These are phyloP conservation scores for Heritiera littoralis DNA, from an alignment of 345 rosid species.

Conservation along the genomic window DNA sequence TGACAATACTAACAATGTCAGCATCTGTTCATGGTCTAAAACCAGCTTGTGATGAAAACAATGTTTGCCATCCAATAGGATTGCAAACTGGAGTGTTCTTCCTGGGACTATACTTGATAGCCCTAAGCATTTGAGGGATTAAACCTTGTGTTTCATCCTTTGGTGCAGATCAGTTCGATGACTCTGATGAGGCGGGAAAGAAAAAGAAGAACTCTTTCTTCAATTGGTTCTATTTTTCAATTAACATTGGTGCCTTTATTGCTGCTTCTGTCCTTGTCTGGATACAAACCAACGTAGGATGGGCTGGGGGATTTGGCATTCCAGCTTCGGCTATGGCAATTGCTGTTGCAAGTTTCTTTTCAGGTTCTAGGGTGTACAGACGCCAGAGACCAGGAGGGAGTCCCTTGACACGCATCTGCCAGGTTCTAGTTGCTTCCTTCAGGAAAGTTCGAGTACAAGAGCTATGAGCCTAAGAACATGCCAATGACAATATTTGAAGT, in stretches of 20 bases:
- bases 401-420: constrained; percentile 45
- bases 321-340: constrained; percentile 59
- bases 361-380: constrained; percentile 45
- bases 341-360: constrained; percentile 50
- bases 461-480: constrained; percentile 21
- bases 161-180: constrained; percentile 65
- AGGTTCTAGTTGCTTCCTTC: constrained; percentile 49
- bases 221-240: too few species aligned
- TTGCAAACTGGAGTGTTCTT: constrained; percentile 39
- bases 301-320: constrained; percentile 60
- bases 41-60: constrained; percentile 37
- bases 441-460: constrained; percentile 32
- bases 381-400: constrained; percentile 56
- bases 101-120: constrained; percentile 45
- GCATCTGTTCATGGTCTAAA: constrained; percentile 47
- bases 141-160: constrained; percentile 66
- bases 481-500: constrained; percentile 42
- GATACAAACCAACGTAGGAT: constrained; percentile 53
- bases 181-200: constrained; percentile 42
- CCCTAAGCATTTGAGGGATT: constrained; percentile 53
- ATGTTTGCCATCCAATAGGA: constrained; percentile 38
- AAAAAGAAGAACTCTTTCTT: constrained; percentile 44
- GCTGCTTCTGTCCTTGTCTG: constrained; percentile 52
- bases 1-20: constrained; percentile 52
- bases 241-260: constrained; percentile 57